These are phyloP conservation scores for Phaeosphaeriaceae sp. DNA, from an alignment of 2,329 filamentous ascomycete genomes.

Conservation along the genomic window DNA sequence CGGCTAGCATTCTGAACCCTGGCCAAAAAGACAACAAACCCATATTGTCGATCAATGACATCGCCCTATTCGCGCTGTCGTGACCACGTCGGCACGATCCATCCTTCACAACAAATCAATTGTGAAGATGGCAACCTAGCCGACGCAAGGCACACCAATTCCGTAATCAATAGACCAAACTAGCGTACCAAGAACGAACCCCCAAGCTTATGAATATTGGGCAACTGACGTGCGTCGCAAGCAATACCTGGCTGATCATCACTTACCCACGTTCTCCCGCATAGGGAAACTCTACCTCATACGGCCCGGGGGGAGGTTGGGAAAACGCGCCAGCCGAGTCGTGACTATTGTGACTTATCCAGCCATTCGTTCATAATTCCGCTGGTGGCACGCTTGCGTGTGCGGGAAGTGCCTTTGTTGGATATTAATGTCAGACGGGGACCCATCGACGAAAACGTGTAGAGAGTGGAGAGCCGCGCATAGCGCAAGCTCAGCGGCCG, in stretches of 20 bases:
- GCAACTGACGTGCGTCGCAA: too few species aligned
- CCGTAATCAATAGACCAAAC: too few species aligned
- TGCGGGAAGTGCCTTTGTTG: slow-evolving; percentile 8
- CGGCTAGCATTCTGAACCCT: slow-evolving; percentile 3
- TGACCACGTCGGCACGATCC: neutral
- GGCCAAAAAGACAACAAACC: neutral
- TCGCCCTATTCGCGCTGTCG: neutral
- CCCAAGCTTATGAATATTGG: too few species aligned
- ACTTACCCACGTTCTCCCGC: neutral
- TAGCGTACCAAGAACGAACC: too few species aligned
- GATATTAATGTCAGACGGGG: slow-evolving; percentile 4
- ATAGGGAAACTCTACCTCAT: neutral
- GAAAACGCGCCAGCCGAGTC: neutral
- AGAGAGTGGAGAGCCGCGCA: neutral
- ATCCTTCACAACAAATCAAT: too few species aligned
- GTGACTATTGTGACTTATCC: too few species aligned
- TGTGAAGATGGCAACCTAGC: too few species aligned
- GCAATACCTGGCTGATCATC: too few species aligned
- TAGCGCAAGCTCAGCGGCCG: slow-evolving; percentile 1
- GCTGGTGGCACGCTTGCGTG: neutral
- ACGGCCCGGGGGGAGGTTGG: neutral
- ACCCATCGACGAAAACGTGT: too few species aligned
- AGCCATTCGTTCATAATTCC: neutral
- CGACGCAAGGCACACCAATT: too few species aligned
- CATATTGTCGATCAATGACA: slow-evolving; percentile 9